Evolutionary conservation across 345 rosid species (phyloP).

Genomic region (Murraya koenigii): DNA sequence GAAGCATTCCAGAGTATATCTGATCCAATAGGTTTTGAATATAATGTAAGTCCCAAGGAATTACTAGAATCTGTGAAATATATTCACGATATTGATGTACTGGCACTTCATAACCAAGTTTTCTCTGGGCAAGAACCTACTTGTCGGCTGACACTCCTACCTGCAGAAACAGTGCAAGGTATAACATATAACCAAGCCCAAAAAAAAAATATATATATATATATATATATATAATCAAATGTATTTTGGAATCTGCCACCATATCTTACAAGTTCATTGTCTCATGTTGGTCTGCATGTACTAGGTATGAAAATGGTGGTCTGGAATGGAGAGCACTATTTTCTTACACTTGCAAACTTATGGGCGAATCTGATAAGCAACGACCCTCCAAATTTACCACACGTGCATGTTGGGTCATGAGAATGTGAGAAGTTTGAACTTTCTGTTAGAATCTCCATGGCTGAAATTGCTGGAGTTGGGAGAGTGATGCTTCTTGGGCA

Average conservation of each 20-base stretch:
- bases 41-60: slow-evolving; percentile 25
- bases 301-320: slow-evolving; percentile 58
- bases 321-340: slow-evolving; percentile 64
- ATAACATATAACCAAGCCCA: slow-evolving; percentile 9
- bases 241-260: not conserved
- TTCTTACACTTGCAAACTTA: slow-evolving; percentile 65
- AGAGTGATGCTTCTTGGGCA: slow-evolving; percentile 11
- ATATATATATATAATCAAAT: not conserved
- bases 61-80: slow-evolving; percentile 48
- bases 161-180: slow-evolving; percentile 57
- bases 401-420: slow-evolving; percentile 20
- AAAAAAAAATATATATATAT: not conserved
- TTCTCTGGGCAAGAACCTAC: slow-evolving; percentile 45
- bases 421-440: not conserved
- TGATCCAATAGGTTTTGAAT: slow-evolving; percentile 27
- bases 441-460: not conserved
- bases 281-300: slow-evolving; percentile 18
- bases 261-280: not conserved
- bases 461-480: not conserved
- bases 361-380: slow-evolving; percentile 73
- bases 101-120: slow-evolving; percentile 37
- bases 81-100: slow-evolving; percentile 43
- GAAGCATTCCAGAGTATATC: slow-evolving; percentile 53
- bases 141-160: slow-evolving; percentile 59
- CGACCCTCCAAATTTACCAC: slow-evolving; percentile 56